phyloP scores from a whole-genome alignment of 1,284 basidiomycete genomes.

The Ustilago bromivora region DNA sequence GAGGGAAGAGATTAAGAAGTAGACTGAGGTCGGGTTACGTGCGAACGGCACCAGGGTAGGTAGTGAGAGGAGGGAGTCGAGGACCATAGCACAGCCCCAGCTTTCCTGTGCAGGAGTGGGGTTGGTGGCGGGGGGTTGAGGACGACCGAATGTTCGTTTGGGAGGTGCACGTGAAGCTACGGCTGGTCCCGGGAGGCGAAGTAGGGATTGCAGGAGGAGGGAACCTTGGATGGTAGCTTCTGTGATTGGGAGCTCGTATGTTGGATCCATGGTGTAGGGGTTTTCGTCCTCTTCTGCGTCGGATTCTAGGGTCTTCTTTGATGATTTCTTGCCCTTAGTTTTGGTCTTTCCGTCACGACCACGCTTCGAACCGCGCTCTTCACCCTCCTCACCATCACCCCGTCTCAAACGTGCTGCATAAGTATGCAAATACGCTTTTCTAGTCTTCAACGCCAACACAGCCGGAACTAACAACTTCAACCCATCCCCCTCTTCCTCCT shows the following conservation, averaged over 20 bases:
- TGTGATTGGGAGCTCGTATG: slow-evolving; percentile 11
- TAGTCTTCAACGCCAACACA: slow-evolving; percentile 43
- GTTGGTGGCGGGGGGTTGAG: slow-evolving; percentile 4
- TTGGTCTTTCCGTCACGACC: slow-evolving; percentile 31
- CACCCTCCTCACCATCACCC: slow-evolving; percentile 8
- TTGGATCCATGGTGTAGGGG: slow-evolving; percentile 33
- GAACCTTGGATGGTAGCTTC: slow-evolving; percentile 59
- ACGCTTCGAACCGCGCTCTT: slow-evolving; percentile 21
- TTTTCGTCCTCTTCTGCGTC: slow-evolving; percentile 24
- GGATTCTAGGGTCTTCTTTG: slow-evolving; percentile 7
- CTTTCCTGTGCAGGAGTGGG: slow-evolving; percentile 2
- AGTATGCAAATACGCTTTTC: slow-evolving; percentile 48
- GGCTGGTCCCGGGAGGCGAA: slow-evolving; percentile 44
- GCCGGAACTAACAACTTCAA: slow-evolving; percentile 39
- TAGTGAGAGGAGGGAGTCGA: slow-evolving; percentile 45
- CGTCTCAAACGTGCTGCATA: slow-evolving; percentile 24
- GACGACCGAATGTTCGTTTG: slow-evolving; percentile 29
- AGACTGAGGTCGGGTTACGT: slow-evolving; percentile 27
- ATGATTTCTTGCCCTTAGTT: slow-evolving; percentile 17
- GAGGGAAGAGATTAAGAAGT: slow-evolving; percentile 51
- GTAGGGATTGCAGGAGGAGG: slow-evolving; percentile 59
- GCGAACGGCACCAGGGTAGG: slow-evolving; percentile 49
- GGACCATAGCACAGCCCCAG: slow-evolving; percentile 30
- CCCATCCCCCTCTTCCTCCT: slow-evolving; percentile 18
- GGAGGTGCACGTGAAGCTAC: slow-evolving; percentile 32